Evolutionary conservation across 2,329 filamentous ascomycete species (phyloP).

Genomic region (Albophoma yamanashiensis): DNA sequence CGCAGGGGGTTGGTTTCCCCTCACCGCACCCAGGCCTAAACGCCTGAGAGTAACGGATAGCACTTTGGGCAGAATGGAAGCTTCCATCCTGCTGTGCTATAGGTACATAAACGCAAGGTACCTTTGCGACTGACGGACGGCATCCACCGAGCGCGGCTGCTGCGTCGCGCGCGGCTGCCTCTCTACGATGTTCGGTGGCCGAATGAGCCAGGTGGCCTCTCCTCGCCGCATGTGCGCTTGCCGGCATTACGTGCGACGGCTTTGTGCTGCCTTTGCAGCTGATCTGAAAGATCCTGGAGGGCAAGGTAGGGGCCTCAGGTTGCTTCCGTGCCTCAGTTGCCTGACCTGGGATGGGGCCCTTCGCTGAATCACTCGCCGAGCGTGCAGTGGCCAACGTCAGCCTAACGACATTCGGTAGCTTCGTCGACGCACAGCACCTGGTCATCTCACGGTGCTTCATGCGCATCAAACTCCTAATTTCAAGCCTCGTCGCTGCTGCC

Average conservation of each 20-base stretch:
- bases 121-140: not conserved
- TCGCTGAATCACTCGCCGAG: not conserved
- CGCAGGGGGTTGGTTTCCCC: no score
- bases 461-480: not conserved
- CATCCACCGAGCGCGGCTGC: not conserved
- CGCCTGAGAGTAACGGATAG: no score
- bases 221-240: not conserved
- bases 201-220: not conserved
- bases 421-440: not conserved
- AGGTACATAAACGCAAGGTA: no score
- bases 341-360: not conserved
- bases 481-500: not conserved
- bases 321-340: not conserved
- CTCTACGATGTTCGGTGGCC: not conserved
- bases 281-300: not conserved
- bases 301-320: no score
- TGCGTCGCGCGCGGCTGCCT: not conserved
- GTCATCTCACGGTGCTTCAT: not conserved
- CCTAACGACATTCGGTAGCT: not conserved
- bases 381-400: not conserved
- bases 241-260: not conserved
- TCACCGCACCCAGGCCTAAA: no score
- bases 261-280: not conserved
- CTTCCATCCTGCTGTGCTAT: not conserved
- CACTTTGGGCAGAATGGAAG: not conserved